Conservation (phyloP, 225 moss, liverwort and hornwort species). For the Sphagnum contortum region DNA sequence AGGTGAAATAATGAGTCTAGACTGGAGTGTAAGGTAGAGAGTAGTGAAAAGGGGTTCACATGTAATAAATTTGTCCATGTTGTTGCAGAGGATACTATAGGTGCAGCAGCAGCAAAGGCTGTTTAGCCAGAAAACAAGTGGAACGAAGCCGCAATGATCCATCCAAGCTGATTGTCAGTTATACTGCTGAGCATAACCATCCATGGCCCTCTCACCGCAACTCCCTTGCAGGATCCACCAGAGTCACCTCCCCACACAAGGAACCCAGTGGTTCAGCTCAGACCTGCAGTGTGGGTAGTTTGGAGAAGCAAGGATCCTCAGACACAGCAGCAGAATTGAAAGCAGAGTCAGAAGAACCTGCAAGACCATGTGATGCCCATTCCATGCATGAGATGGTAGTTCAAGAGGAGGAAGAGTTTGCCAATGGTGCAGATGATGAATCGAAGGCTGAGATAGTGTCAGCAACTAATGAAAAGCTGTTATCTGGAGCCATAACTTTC, state of each 20-base stretch:
- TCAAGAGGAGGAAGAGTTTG: no score
- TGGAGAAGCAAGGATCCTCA: no score
- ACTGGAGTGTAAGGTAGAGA: not conserved
- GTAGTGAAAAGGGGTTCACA: not conserved
- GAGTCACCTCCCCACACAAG: conserved; percentile 31
- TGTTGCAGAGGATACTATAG: conserved; percentile 31
- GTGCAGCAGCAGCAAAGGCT: conserved; percentile 46
- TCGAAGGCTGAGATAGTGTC: no score
- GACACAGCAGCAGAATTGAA: no score
- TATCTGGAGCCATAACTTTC: no score
- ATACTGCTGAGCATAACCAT: conserved; percentile 51
- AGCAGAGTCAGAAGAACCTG: not conserved
- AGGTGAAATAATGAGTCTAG: no score
- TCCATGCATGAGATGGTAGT: no score
- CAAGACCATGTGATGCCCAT: conserved; percentile 3
- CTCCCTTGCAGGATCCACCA: conserved; percentile 27
- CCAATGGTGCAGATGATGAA: no score
- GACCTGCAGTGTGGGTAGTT: conserved; percentile 7
- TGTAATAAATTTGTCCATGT: not conserved
- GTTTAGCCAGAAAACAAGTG: conserved; percentile 43
- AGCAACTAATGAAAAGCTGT: no score
- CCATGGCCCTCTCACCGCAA: conserved; percentile 44
- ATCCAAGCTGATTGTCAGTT: conserved; percentile 43
- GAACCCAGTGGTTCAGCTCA: not conserved
- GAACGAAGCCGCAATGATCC: conserved; percentile 45